Percentiles rank a stretch among this genome's conserved stretches.
phyloP scores from a whole-genome alignment of 345 rosid genomes.

The Cardamine chenopodiifolia region DNA sequence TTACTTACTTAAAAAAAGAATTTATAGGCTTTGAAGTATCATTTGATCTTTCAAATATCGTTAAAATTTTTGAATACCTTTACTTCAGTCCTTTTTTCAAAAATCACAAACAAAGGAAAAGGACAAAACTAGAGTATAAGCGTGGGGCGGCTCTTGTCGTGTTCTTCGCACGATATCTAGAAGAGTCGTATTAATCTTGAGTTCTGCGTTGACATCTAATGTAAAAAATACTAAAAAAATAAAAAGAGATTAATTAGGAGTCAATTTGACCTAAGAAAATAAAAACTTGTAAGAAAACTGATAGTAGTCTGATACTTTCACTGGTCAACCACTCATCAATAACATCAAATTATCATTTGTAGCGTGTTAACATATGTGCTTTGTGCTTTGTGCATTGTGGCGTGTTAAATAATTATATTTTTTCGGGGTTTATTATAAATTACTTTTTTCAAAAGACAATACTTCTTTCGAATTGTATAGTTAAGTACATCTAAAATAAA shows the following conservation, averaged over 20 bases:
- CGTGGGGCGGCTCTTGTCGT: constrained; percentile 50
- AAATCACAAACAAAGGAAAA: constrained; percentile 3
- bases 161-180: constrained; percentile 32
- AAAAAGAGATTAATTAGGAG: constrained; percentile 1
- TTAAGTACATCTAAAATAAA: not conserved
- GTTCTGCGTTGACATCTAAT: constrained; percentile 39
- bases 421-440: not conserved
- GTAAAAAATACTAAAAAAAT: not conserved
- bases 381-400: not conserved
- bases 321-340: constrained; percentile 27
- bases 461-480: not conserved
- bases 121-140: constrained; percentile 35
- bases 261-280: constrained; percentile 36
- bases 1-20: not conserved
- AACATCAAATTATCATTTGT: constrained; percentile 7
- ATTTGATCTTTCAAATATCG: not conserved
- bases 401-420: not conserved
- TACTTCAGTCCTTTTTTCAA: not conserved
- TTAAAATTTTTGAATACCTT: not conserved
- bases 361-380: not conserved
- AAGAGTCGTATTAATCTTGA: constrained; percentile 41
- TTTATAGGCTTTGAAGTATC: not conserved
- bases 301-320: constrained; percentile 11
- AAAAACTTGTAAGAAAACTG: constrained; percentile 12
- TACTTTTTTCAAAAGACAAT: not conserved